These are phyloP conservation scores for Poa pratensis DNA, from an alignment of 176 grass and related monocot genomes.

Conservation along the genomic window DNA sequence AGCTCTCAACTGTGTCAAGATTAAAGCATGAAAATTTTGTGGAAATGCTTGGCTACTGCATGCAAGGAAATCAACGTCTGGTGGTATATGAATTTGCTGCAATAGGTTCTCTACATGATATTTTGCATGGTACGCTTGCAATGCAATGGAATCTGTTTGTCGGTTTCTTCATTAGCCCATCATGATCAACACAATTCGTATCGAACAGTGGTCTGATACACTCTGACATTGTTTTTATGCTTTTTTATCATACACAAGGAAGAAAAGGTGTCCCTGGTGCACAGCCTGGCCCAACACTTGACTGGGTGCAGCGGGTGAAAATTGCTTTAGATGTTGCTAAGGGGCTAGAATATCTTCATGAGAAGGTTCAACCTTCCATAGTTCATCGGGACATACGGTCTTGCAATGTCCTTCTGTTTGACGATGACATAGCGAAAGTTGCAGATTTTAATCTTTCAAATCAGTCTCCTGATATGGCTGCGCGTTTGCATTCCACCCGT, in stretches of 20 bases:
- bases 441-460: constrained; percentile 95
- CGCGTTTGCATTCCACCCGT: constrained; percentile 86
- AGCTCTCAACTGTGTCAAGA: constrained; percentile 71
- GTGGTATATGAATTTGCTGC: constrained; percentile 81
- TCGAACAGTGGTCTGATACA: background rate
- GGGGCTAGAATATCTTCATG: constrained; percentile 91
- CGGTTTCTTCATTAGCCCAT: constrained; percentile 1
- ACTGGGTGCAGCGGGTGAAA: constrained; percentile 78
- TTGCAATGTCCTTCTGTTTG: constrained; percentile 88
- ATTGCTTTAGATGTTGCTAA: constrained; percentile 93
- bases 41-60: constrained; percentile 78
- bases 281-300: constrained; percentile 78
- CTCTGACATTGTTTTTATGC: background rate
- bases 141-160: background rate
- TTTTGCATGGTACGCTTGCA: constrained; percentile 67
- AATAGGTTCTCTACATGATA: constrained; percentile 81
- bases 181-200: constrained; percentile 31
- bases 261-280: constrained; percentile 93
- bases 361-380: constrained; percentile 83
- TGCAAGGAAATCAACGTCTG: constrained; percentile 69
- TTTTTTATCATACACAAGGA: constrained; percentile 49
- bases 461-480: constrained; percentile 86
- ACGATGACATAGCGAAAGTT: constrained; percentile 81
- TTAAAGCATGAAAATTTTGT: constrained; percentile 79
- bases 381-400: constrained; percentile 90